Percentiles rank a stretch among this genome's conserved stretches.
phyloP scores from a whole-genome alignment of 441 rosid genomes.

The Pelargonium citronellum region DNA sequence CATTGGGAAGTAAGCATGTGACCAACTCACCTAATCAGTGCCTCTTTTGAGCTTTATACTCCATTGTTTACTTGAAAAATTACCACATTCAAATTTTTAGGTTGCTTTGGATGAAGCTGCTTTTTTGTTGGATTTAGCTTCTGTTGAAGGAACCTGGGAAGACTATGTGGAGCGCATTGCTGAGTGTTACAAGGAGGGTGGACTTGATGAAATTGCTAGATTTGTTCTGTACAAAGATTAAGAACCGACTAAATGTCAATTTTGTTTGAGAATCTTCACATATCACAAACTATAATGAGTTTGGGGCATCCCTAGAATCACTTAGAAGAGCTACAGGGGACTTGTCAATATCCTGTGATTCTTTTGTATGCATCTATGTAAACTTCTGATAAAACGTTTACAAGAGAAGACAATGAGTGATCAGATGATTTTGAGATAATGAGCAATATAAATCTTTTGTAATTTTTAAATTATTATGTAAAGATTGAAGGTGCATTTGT shows the following conservation, averaged over 20 bases:
- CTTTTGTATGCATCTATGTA: background rate
- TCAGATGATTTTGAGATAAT: background rate
- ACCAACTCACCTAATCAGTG: no score
- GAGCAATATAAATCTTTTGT: no score
- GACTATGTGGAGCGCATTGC: slow-evolving; percentile 44
- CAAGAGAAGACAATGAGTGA: background rate
- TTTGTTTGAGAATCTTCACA: background rate
- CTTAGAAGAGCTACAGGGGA: background rate
- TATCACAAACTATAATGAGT: background rate
- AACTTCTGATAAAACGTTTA: background rate
- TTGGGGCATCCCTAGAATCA: background rate
- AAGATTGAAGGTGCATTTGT: no score
- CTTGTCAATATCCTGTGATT: background rate
- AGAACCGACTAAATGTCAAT: slow-evolving; percentile 14
- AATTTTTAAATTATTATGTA: no score
- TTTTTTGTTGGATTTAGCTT: slow-evolving; percentile 75
- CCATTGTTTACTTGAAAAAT: background rate
- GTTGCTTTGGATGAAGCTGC: slow-evolving; percentile 77
- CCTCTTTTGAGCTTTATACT: background rate
- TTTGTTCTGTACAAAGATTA: slow-evolving; percentile 51
- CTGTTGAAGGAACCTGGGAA: slow-evolving; percentile 69
- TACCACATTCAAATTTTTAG: slow-evolving; percentile 21
- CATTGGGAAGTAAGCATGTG: no score
- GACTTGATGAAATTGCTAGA: slow-evolving; percentile 50
- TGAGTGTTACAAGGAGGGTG: slow-evolving; percentile 61